phyloP scores from a whole-genome alignment of 257 asterid genomes.

The Capsicum baccatum region DNA sequence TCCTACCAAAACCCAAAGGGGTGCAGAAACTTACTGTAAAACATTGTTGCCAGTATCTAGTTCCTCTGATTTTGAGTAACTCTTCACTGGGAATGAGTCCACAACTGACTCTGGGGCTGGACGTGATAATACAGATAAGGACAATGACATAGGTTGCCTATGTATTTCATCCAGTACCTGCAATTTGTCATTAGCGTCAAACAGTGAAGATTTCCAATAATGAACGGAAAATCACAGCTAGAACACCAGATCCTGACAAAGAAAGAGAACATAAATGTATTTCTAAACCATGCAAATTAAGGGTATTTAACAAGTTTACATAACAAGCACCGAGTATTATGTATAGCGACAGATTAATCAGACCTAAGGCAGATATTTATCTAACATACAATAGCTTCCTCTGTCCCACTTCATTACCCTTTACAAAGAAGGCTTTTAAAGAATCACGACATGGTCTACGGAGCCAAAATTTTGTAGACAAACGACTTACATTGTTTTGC shows the following conservation, averaged over 20 bases:
- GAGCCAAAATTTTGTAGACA: background rate
- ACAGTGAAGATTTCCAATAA: slow-evolving; percentile 7
- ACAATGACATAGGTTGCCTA: slow-evolving; percentile 76
- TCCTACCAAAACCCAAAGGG: background rate
- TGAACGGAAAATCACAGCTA: background rate
- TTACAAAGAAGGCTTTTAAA: background rate
- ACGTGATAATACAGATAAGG: slow-evolving; percentile 72
- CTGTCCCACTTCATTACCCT: background rate
- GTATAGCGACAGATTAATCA: slow-evolving; percentile 15
- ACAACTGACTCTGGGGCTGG: slow-evolving; percentile 95
- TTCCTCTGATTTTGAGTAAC: slow-evolving; percentile 53
- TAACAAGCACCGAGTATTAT: background rate
- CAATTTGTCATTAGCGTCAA: slow-evolving; percentile 22
- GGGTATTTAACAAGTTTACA: background rate
- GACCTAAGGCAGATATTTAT: background rate
- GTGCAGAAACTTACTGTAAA: slow-evolving; percentile 61
- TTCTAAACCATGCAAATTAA: slow-evolving; percentile 15
- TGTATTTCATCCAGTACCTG: slow-evolving; percentile 97
- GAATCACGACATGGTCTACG: background rate
- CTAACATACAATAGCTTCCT: background rate
- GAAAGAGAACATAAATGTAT: slow-evolving; percentile 7
- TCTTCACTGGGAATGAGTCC: slow-evolving; percentile 83
- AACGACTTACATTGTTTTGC: background rate
- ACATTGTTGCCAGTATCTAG: slow-evolving; percentile 50
- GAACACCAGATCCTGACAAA: background rate